These are phyloP conservation scores for Starmerella geochares DNA, from an alignment of 805 yeast species.

Conservation along the genomic window DNA sequence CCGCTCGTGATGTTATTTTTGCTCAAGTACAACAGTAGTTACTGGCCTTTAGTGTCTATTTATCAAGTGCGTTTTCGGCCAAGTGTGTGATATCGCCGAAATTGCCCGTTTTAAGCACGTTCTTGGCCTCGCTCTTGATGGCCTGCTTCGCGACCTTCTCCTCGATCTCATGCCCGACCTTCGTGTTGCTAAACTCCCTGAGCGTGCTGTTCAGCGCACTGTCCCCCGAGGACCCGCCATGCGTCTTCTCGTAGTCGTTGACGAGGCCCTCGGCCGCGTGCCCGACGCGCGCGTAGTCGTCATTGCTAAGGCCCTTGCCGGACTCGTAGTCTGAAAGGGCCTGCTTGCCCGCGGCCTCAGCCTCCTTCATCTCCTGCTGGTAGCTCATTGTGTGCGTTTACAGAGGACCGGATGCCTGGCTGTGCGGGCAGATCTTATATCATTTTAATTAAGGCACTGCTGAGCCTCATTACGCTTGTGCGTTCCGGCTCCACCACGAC, in stretches of 20 bases:
- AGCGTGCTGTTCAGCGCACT: constrained; percentile 1
- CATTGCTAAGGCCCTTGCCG: constrained; percentile 2
- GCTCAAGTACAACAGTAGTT: too few species aligned
- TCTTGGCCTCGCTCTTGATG: constrained; percentile 8
- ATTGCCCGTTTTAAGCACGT: constrained; percentile 4
- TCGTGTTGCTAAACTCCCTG: constrained; percentile 1
- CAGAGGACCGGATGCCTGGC: neutral
- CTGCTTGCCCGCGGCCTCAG: constrained; percentile 4
- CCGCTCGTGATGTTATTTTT: neutral
- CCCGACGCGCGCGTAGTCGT: constrained; percentile 2
- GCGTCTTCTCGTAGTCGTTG: neutral
- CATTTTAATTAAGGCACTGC: neutral
- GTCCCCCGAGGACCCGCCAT: neutral
- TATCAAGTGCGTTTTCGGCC: neutral
- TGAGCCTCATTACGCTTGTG: neutral
- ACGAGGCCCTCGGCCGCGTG: constrained; percentile 1
- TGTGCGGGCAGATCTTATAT: neutral
- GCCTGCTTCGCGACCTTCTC: constrained; percentile 9
- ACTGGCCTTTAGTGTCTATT: neutral
- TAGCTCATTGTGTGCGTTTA: neutral
- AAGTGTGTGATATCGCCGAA: constrained; percentile 2
- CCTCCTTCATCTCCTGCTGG: constrained; percentile 5
- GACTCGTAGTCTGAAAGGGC: constrained; percentile 5
- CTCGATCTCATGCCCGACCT: constrained; percentile 8
- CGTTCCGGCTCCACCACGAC: neutral